Conservation (phyloP, 2,329 filamentous ascomycete genomes). For the Alternaria atra region DNA sequence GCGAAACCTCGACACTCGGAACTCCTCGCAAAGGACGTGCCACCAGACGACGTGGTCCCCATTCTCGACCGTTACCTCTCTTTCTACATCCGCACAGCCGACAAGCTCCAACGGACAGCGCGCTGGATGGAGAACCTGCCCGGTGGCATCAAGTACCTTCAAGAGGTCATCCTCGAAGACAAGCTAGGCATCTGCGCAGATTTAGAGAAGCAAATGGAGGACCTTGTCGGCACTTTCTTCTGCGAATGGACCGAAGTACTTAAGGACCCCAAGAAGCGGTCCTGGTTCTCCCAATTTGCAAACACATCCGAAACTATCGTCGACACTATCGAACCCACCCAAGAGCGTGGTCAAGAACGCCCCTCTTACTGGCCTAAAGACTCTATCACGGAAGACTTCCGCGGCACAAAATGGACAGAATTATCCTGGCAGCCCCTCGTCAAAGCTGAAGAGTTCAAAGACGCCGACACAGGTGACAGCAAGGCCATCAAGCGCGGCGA, state of each 20-base stretch:
- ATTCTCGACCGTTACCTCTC: slow-evolving; percentile 89
- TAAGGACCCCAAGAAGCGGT: slow-evolving; percentile 70
- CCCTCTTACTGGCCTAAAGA: slow-evolving; percentile 82
- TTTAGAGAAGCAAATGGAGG: slow-evolving; percentile 87
- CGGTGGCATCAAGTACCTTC: slow-evolving; percentile 83
- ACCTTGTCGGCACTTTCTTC: slow-evolving; percentile 83
- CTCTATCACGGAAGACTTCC: slow-evolving; percentile 75
- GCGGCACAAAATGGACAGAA: slow-evolving; percentile 70
- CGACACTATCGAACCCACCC: slow-evolving; percentile 73
- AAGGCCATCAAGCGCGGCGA: slow-evolving; percentile 85
- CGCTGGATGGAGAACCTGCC: slow-evolving; percentile 87
- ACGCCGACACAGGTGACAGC: slow-evolving; percentile 75
- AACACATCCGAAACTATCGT: slow-evolving; percentile 76
- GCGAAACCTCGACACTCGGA: slow-evolving; percentile 85
- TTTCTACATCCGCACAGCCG: slow-evolving; percentile 92
- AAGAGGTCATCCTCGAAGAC: slow-evolving; percentile 83
- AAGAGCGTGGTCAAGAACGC: slow-evolving; percentile 75
- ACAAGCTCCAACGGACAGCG: slow-evolving; percentile 88
- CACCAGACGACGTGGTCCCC: slow-evolving; percentile 80
- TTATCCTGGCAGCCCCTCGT: slow-evolving; percentile 84
- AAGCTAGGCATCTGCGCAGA: slow-evolving; percentile 85
- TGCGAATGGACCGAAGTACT: slow-evolving; percentile 92
- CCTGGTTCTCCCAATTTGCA: slow-evolving; percentile 81
- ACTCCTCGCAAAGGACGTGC: slow-evolving; percentile 84
- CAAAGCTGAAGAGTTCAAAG: slow-evolving; percentile 72